phyloP scores from a whole-genome alignment of 306 rosid genomes.

The Delonix regia region DNA sequence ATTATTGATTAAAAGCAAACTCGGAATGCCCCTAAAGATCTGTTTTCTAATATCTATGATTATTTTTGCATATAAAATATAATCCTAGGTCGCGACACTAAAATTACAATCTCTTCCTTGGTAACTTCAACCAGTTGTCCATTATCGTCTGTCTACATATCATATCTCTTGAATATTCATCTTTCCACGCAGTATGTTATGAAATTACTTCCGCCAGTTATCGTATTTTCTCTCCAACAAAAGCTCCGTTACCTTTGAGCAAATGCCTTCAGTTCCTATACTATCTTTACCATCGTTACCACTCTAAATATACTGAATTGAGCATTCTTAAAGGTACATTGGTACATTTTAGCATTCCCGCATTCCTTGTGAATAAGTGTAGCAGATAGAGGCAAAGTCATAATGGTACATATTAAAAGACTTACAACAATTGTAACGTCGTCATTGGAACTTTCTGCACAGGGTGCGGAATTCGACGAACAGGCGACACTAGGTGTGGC shows the following conservation, averaged over 20 bases:
- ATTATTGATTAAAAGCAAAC: not conserved
- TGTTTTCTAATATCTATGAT: not conserved
- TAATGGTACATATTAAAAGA: not conserved
- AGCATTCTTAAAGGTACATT: not conserved
- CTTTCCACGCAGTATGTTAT: conserved; percentile 9
- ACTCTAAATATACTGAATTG: not conserved
- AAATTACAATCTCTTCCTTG: conserved; percentile 9
- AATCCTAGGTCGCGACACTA: not conserved
- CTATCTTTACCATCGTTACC: not conserved
- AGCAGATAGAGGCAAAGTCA: not conserved
- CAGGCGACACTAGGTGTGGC: conserved; percentile 40
- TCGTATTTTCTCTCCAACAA: not conserved
- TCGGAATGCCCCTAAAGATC: not conserved
- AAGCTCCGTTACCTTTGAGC: not conserved
- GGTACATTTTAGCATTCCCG: not conserved
- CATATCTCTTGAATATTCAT: not conserved
- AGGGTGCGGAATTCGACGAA: conserved; percentile 48
- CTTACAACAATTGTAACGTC: conserved; percentile 49
- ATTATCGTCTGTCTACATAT: not conserved
- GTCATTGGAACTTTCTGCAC: conserved; percentile 48
- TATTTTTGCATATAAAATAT: not conserved
- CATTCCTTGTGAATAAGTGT: not conserved
- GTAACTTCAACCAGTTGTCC: not conserved
- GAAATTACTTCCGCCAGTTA: not conserved
- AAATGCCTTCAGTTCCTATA: not conserved